A percentile compares a stretch with the other conserved stretches of the same genome.
Conservation (phyloP, 1,139 yeast species). For the Entelexis paramagnoliae region DNA sequence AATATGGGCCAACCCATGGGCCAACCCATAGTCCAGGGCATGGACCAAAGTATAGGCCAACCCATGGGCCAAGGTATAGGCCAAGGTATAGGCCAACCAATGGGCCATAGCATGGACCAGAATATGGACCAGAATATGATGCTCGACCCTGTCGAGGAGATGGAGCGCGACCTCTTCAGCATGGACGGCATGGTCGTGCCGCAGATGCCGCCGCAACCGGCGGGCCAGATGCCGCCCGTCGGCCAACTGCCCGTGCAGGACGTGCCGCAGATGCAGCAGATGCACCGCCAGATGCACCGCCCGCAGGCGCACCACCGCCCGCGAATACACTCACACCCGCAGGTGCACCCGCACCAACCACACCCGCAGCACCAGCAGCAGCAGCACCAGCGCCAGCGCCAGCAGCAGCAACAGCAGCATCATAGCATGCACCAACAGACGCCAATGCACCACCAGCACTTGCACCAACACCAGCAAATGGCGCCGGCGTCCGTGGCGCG, state of each 20-base stretch:
- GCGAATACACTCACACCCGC: background rate
- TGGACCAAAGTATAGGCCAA: background rate
- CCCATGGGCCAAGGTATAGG: constrained; percentile 3
- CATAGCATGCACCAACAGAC: background rate
- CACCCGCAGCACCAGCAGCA: no score
- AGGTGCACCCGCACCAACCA: no score
- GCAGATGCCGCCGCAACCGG: background rate
- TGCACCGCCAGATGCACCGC: background rate
- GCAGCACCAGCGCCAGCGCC: no score
- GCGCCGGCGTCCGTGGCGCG: background rate
- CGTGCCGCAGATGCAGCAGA: background rate
- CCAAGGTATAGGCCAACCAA: no score
- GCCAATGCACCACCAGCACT: background rate
- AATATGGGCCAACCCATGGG: no score
- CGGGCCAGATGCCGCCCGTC: background rate
- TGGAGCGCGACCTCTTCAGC: constrained; percentile 22
- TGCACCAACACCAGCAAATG: background rate
- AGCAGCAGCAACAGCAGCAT: background rate
- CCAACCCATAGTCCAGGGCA: no score
- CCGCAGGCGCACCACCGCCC: background rate
- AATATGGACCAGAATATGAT: constrained; percentile 4
- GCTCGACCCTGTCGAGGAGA: constrained; percentile 23
- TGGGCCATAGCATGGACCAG: no score
- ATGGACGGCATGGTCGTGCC: constrained; percentile 2
- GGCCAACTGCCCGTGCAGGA: constrained; percentile 1